Conservation (phyloP, 2,329 filamentous ascomycete genomes). For the Alternaria incomplexa region DNA sequence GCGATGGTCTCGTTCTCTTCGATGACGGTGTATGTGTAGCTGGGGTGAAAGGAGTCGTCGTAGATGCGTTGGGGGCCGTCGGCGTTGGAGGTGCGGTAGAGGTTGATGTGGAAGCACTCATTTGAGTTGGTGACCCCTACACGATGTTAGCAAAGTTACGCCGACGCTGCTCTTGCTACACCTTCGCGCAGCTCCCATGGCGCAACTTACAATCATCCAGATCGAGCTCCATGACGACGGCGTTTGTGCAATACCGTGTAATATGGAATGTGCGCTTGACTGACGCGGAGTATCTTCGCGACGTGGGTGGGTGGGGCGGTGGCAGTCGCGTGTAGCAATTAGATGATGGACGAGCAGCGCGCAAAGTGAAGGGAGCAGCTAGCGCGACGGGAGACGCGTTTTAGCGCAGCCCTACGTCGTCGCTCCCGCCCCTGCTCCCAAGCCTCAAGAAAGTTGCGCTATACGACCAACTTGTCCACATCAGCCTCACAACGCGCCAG, state of each 20-base stretch:
- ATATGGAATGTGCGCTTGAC: background rate
- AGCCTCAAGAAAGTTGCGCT: slow-evolving; percentile 20
- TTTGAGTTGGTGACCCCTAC: slow-evolving; percentile 45
- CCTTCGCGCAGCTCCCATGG: background rate
- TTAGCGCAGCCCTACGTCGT: slow-evolving; percentile 31
- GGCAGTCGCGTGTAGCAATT: background rate
- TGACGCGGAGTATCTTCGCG: background rate
- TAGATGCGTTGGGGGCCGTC: slow-evolving; percentile 46
- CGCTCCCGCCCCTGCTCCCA: slow-evolving; percentile 13
- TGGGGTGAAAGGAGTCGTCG: slow-evolving; percentile 76
- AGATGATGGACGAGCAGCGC: background rate
- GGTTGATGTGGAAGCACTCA: slow-evolving; percentile 47
- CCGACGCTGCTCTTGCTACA: background rate
- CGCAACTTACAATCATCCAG: slow-evolving; percentile 38
- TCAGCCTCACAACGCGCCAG: slow-evolving; percentile 2
- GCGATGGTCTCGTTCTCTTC: slow-evolving; percentile 92
- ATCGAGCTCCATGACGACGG: slow-evolving; percentile 33
- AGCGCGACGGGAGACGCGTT: slow-evolving; percentile 31
- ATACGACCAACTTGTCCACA: slow-evolving; percentile 2
- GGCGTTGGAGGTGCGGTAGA: slow-evolving; percentile 36
- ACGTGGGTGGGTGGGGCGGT: slow-evolving; percentile 1
- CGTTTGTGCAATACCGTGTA: background rate
- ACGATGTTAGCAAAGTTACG: background rate
- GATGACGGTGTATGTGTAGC: slow-evolving; percentile 90
- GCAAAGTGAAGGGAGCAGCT: slow-evolving; percentile 20